These are phyloP conservation scores for Pleurotus giganteus DNA, from an alignment of 768 basidiomycete species.

Conservation along the genomic window DNA sequence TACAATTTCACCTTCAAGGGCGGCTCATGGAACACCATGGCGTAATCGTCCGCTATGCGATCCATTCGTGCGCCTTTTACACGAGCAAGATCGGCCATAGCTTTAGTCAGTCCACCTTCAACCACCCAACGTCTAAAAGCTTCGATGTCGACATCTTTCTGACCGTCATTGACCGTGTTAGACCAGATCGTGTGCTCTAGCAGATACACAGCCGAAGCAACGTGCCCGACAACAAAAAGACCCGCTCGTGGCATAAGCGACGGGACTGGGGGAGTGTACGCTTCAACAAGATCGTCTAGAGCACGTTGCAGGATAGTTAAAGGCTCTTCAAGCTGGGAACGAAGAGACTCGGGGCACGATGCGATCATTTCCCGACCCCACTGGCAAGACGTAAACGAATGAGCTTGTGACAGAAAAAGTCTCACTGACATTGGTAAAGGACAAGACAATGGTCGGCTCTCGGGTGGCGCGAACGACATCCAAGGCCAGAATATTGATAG, in stretches of 20 bases:
- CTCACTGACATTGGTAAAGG: constrained; percentile 49
- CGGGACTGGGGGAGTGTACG: constrained; percentile 39
- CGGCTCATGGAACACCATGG: constrained; percentile 29
- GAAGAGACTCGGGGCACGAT: constrained; percentile 37
- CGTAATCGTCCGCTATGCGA: constrained; percentile 24
- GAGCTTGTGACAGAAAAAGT: neutral
- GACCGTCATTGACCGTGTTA: constrained; percentile 18
- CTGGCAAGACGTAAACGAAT: constrained; percentile 25
- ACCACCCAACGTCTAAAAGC: constrained; percentile 49
- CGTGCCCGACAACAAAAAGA: constrained; percentile 54
- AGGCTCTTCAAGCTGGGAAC: constrained; percentile 21
- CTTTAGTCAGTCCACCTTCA: constrained; percentile 43
- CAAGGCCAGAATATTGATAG: constrained; percentile 62
- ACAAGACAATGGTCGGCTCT: constrained; percentile 38
- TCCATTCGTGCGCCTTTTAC: constrained; percentile 21
- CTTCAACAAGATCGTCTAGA: constrained; percentile 35
- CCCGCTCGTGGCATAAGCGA: constrained; percentile 55
- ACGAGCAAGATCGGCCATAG: constrained; percentile 33
- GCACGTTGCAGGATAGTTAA: constrained; percentile 35
- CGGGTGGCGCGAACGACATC: constrained; percentile 60
- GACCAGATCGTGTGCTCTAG: constrained; percentile 74
- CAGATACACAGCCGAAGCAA: constrained; percentile 53
- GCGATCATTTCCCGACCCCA: constrained; percentile 49
- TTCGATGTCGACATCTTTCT: constrained; percentile 43
- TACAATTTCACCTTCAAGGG: constrained; percentile 17